Percentiles rank a stretch among this genome's conserved stretches.
Evolutionary conservation across 2,329 filamentous ascomycete species (phyloP).

Genomic region (Fusarium guadeloupense): DNA sequence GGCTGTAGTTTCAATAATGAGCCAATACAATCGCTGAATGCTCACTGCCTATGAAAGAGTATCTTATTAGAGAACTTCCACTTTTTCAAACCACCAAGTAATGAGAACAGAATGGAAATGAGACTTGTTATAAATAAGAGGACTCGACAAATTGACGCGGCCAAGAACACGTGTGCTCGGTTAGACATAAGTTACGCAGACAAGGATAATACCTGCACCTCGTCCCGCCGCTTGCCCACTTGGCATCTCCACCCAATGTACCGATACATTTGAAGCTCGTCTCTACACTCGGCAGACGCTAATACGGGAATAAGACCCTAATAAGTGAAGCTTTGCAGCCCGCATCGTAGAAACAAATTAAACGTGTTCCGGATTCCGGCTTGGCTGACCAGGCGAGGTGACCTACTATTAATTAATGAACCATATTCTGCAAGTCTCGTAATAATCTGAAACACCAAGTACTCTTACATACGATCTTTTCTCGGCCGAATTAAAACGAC

Average conservation of each 20-base stretch:
- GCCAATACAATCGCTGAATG: no score
- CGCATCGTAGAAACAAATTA: constrained; percentile 2
- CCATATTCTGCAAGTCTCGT: no score
- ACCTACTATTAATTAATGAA: no score
- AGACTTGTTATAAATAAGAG: constrained; percentile 5
- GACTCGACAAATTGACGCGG: constrained; percentile 3
- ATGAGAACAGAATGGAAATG: constrained; percentile 2
- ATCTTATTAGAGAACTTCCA: neutral
- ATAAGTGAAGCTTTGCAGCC: neutral
- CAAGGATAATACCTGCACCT: neutral
- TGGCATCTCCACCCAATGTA: constrained; percentile 4
- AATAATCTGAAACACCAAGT: constrained; percentile 9
- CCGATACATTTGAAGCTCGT: neutral
- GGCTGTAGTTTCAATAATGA: no score
- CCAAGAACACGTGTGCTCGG: constrained; percentile 1
- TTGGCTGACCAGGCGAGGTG: constrained; percentile 26
- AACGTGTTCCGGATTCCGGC: constrained; percentile 29
- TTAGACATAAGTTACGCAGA: constrained; percentile 2
- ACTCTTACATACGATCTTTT: neutral
- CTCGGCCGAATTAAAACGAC: constrained; percentile 20
- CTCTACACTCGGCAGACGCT: neutral
- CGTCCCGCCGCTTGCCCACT: neutral
- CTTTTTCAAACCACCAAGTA: neutral
- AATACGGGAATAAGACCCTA: constrained; percentile 13
- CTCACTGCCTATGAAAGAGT: no score